A percentile compares a stretch with the other conserved stretches of the same genome.
phyloP scores from a whole-genome alignment of 225 moss, liverwort and hornwort genomes.

The Bryoerythrophyllum caledonicum region DNA sequence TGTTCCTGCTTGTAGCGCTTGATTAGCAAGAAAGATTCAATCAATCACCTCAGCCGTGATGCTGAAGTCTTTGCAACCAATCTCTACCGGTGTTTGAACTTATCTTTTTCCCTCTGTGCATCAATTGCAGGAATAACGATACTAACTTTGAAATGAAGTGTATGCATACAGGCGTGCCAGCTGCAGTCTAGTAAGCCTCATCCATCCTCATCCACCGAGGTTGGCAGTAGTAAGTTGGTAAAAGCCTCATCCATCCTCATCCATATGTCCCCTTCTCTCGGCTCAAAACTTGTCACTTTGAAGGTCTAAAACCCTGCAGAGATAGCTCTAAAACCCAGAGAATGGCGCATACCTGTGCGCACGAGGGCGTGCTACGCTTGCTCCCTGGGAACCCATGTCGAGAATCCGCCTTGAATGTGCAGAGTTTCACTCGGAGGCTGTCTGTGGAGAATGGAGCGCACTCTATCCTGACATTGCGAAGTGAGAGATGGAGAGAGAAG shows the following conservation, averaged over 20 bases:
- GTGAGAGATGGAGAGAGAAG: neutral
- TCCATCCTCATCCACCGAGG: neutral
- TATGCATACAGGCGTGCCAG: neutral
- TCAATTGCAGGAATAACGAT: too few species aligned
- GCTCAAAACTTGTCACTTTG: neutral
- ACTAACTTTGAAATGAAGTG: neutral
- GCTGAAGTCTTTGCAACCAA: constrained; percentile 29
- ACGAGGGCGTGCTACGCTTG: constrained; percentile 18
- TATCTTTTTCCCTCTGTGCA: neutral
- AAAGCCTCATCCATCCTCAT: constrained; percentile 15
- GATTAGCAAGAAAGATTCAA: constrained; percentile 35
- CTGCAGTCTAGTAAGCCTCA: neutral
- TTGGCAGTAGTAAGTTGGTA: too few species aligned
- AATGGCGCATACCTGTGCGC: constrained; percentile 35
- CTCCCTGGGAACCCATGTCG: neutral
- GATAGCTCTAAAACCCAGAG: neutral
- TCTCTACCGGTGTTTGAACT: neutral
- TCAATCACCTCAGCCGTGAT: constrained; percentile 42
- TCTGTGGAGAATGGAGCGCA: neutral
- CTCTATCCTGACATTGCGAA: neutral
- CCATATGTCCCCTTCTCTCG: constrained; percentile 1
- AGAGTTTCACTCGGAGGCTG: too few species aligned
- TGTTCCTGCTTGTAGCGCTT: constrained; percentile 28
- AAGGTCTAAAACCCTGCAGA: constrained; percentile 1
- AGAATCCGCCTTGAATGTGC: neutral